These are phyloP conservation scores for Gamsiella multidivaricata DNA, from an alignment of 192 early-diverging fungal genomes.

Conservation along the genomic window DNA sequence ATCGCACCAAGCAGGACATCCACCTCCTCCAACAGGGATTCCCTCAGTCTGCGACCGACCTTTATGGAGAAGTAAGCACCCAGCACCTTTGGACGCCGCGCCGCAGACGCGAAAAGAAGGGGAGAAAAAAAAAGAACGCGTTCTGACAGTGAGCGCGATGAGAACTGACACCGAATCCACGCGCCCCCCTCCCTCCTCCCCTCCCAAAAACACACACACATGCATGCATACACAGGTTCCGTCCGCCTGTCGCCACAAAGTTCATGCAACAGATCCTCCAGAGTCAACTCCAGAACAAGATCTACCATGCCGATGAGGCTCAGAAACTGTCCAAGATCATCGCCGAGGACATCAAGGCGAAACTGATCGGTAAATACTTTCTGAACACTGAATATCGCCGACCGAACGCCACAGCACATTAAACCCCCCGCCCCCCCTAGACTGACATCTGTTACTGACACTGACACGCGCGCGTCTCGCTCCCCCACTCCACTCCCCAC, in stretches of 20 bases:
- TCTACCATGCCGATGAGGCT: conserved; percentile 29
- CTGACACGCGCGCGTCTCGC: not conserved
- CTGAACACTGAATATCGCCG: no score
- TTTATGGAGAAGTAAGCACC: conserved; percentile 48
- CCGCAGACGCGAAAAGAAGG: not conserved
- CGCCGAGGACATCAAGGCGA: conserved; percentile 46
- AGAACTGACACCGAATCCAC: not conserved
- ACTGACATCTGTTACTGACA: not conserved
- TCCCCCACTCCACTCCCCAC: not conserved
- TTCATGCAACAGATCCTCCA: conserved; percentile 51
- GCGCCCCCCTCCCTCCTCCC: not conserved
- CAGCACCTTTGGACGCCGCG: not conserved
- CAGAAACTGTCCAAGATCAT: conserved; percentile 39
- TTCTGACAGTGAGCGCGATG: not conserved
- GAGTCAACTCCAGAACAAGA: conserved; percentile 24
- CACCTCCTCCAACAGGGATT: conserved; percentile 36
- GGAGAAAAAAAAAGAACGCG: not conserved
- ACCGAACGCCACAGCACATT: no score
- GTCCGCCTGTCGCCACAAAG: conserved; percentile 43
- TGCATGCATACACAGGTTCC: no score
- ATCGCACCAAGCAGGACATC: conserved; percentile 20
- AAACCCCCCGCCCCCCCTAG: no score
- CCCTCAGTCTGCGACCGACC: conserved; percentile 38
- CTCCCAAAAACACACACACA: no score
- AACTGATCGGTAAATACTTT: conserved; percentile 44